Conservation (phyloP, 257 asterid genomes). For the Solanum verrucosum region DNA sequence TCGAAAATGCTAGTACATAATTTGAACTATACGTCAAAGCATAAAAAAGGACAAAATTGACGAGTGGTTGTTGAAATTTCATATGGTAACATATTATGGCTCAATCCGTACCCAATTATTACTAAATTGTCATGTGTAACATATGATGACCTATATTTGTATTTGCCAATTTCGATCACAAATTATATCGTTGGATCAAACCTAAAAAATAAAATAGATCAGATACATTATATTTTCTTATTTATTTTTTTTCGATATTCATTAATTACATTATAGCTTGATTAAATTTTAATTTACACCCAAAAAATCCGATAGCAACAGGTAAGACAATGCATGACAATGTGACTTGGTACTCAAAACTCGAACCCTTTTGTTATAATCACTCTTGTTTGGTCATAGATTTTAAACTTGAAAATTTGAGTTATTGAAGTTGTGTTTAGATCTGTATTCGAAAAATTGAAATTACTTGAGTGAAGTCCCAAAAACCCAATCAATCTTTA, state of each 20-base stretch:
- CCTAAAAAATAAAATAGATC: neutral
- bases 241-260: accelerated
- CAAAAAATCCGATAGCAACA: neutral
- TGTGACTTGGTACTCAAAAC: neutral
- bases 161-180: neutral
- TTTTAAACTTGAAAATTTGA: neutral
- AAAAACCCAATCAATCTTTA: neutral
- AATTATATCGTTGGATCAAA: neutral
- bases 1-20: neutral
- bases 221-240: neutral
- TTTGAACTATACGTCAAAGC: neutral
- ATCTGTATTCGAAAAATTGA: neutral
- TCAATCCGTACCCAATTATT: neutral
- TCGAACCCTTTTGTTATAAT: neutral
- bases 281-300: neutral
- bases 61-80: neutral
- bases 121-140: neutral
- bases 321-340: neutral
- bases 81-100: neutral
- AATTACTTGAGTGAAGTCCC: neutral
- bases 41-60: neutral
- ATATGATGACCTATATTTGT: neutral
- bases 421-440: neutral
- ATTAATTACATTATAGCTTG: neutral
- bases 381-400: neutral